Evolutionary conservation across 2,329 filamentous ascomycete genomes (phyloP).

Genomic region (Fusarium hainanense): DNA sequence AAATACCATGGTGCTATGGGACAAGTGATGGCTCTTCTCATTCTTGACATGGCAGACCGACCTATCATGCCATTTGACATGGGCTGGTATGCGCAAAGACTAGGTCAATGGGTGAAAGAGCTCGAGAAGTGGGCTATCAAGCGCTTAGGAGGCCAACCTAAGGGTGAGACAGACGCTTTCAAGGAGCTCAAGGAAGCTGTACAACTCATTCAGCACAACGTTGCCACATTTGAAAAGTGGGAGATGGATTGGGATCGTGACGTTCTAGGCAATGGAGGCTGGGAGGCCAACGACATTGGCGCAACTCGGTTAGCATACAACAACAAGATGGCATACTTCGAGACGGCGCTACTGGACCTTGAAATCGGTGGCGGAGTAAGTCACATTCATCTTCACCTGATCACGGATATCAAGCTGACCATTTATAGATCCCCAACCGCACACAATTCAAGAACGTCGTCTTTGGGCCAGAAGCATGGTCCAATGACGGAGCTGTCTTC

Average conservation of each 20-base stretch:
- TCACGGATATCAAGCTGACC: slow-evolving; percentile 21
- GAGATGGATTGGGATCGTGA: slow-evolving; percentile 80
- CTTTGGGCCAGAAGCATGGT: slow-evolving; percentile 85
- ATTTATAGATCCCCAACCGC: slow-evolving; percentile 78
- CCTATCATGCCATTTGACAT: slow-evolving; percentile 87
- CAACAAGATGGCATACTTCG: slow-evolving; percentile 80
- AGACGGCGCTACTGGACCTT: slow-evolving; percentile 83
- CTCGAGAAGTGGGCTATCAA: slow-evolving; percentile 68
- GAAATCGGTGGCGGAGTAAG: slow-evolving; percentile 78
- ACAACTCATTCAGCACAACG: slow-evolving; percentile 62
- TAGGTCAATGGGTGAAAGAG: slow-evolving; percentile 73
- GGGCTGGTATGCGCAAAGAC: slow-evolving; percentile 73
- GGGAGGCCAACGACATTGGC: slow-evolving; percentile 77
- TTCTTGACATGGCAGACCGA: slow-evolving; percentile 85
- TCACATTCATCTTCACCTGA: slow-evolving; percentile 42
- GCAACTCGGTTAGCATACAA: slow-evolving; percentile 81
- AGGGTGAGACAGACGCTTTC: slow-evolving; percentile 39
- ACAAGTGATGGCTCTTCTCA: slow-evolving; percentile 82
- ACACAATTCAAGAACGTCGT: slow-evolving; percentile 95
- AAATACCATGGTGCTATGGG: slow-evolving; percentile 82
- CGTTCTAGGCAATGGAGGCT: slow-evolving; percentile 77
- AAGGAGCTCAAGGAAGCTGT: slow-evolving; percentile 65
- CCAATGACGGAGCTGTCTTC: slow-evolving; percentile 55
- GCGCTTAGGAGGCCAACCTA: slow-evolving; percentile 50
- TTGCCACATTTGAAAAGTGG: slow-evolving; percentile 76